These are phyloP conservation scores for Lindgomyces ingoldianus DNA, from an alignment of 495 filamentous ascomycete genomes.

Conservation along the genomic window DNA sequence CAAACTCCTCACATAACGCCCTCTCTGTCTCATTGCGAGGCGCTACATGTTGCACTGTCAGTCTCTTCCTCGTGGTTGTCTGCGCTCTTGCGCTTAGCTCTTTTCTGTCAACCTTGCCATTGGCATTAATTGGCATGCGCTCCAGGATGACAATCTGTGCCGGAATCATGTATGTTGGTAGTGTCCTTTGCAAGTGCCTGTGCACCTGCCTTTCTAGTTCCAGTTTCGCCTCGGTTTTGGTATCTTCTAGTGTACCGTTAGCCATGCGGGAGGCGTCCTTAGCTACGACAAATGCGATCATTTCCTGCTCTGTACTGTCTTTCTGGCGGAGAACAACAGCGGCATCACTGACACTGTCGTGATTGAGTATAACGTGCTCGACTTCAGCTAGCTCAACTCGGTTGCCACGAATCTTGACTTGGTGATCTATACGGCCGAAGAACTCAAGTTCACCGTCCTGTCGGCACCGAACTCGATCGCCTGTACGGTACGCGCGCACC, in stretches of 20 bases:
- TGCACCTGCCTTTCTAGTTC: neutral
- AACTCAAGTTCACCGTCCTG: constrained; percentile 22
- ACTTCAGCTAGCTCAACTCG: constrained; percentile 17
- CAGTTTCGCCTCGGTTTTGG: neutral
- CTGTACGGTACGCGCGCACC: constrained; percentile 28
- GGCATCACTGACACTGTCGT: neutral
- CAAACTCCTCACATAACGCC: neutral
- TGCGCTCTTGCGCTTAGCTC: neutral
- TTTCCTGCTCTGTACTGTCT: neutral
- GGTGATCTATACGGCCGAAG: constrained; percentile 29
- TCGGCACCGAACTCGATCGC: constrained; percentile 22
- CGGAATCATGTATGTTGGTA: neutral
- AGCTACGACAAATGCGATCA: neutral
- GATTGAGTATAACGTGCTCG: constrained; percentile 1
- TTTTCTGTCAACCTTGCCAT: neutral
- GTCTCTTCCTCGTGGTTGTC: neutral
- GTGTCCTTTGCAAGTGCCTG: neutral
- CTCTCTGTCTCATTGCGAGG: neutral
- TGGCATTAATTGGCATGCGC: neutral
- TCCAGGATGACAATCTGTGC: neutral
- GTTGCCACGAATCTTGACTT: constrained; percentile 27
- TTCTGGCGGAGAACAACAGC: neutral
- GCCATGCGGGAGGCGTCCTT: neutral
- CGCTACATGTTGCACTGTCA: neutral
- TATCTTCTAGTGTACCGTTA: neutral